Evolutionary conservation across 495 filamentous ascomycete species (phyloP).

Genomic region (Penicillium daleae): DNA sequence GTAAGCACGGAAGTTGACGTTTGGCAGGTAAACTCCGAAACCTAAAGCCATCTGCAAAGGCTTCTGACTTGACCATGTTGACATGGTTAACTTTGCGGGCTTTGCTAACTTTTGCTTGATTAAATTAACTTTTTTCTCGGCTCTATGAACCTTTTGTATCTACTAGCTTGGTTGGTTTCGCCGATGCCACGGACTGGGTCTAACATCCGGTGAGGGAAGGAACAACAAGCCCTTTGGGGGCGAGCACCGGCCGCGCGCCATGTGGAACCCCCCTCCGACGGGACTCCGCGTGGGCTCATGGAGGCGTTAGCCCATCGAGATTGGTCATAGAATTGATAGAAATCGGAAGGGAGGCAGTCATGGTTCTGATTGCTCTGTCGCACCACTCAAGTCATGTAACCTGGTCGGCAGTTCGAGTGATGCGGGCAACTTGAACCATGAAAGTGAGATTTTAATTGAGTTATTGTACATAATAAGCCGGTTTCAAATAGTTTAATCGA

Average conservation of each 20-base stretch:
- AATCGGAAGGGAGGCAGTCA: not conserved
- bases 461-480: not conserved
- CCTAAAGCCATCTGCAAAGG: conserved; percentile 1
- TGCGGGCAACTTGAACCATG: not conserved
- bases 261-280: conserved; percentile 8
- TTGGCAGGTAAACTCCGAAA: conserved; percentile 1
- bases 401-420: not conserved
- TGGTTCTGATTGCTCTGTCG: conserved; percentile 5
- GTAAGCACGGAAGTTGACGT: not conserved
- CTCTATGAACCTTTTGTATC: no score
- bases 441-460: not conserved
- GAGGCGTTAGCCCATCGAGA: not conserved
- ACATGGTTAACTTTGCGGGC: not conserved
- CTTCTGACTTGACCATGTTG: not conserved
- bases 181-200: not conserved
- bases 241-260: not conserved
- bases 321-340: conserved; percentile 5
- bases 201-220: not conserved
- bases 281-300: conserved; percentile 10
- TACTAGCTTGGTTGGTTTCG: not conserved
- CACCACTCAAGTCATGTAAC: conserved; percentile 4
- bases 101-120: not conserved
- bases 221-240: not conserved
- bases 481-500: not conserved
- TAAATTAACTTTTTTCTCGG: no score